A percentile compares a stretch with the other conserved stretches of the same genome.
Conservation (phyloP, 768 basidiomycete genomes). For the Fomitopsis pulvina region DNA sequence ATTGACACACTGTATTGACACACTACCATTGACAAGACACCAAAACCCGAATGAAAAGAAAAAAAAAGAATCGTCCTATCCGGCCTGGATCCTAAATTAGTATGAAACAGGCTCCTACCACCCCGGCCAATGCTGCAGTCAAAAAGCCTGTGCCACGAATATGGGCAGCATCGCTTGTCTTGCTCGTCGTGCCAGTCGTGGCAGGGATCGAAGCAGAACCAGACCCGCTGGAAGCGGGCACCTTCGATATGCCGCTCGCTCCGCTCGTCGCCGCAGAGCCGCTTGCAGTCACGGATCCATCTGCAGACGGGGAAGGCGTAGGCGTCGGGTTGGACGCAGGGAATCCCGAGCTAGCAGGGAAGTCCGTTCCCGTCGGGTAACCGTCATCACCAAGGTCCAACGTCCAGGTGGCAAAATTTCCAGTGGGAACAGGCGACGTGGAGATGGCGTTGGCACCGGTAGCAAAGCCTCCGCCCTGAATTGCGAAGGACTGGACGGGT, state of each 20-base stretch:
- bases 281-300: not conserved
- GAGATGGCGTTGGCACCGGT: not conserved
- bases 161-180: not conserved
- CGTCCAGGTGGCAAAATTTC: not conserved
- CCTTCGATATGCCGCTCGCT: not conserved
- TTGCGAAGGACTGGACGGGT: conserved; percentile 19
- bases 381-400: not conserved
- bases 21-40: not conserved
- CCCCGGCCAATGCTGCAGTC: not conserved
- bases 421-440: not conserved
- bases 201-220: not conserved
- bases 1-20: not conserved
- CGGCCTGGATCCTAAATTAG: not conserved
- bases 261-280: not conserved
- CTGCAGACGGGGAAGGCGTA: not conserved
- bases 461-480: conserved; percentile 22
- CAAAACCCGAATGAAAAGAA: not conserved
- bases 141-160: not conserved
- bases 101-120: not conserved
- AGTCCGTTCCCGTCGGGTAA: not conserved
- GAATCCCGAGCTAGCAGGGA: not conserved
- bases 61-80: not conserved
- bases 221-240: not conserved
- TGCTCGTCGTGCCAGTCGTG: not conserved
- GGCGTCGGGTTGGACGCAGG: not conserved